Evolutionary conservation across 164 flowering plant species (phyloP).

Genomic region (Liriodendron chinense): DNA sequence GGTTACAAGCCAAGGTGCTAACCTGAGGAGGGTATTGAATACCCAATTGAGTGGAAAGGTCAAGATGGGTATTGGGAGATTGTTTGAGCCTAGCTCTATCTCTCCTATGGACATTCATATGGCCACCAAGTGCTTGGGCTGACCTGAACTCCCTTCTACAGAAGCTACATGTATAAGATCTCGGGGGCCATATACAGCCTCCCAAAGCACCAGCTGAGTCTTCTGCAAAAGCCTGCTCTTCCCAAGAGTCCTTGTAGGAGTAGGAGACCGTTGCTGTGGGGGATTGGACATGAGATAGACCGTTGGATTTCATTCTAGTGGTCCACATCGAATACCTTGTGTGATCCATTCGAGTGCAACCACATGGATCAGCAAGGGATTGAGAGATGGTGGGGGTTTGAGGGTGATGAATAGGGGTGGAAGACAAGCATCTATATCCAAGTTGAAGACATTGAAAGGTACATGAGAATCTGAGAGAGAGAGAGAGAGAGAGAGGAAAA

Average conservation of each 20-base stretch:
- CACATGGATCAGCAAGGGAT: not conserved
- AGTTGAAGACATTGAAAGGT: conserved; percentile 21
- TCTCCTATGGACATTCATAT: conserved; percentile 88
- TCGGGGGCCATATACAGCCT: conserved; percentile 87
- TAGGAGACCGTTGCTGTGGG: not conserved
- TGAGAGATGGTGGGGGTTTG: not conserved
- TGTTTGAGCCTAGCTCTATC: conserved; percentile 82
- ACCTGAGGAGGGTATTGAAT: conserved; percentile 32
- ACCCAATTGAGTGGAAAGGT: conserved; percentile 20
- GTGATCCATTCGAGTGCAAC: conserved; percentile 29
- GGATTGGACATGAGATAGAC: conserved; percentile 24
- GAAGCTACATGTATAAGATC: conserved; percentile 85
- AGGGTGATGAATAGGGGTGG: not conserved
- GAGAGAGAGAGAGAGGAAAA: conserved; percentile 6
- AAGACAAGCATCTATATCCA: conserved; percentile 8
- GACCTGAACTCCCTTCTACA: conserved; percentile 85
- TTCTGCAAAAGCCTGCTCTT: conserved; percentile 89
- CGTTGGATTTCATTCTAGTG: conserved; percentile 36
- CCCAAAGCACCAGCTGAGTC: conserved; percentile 76
- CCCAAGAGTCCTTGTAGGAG: conserved; percentile 64
- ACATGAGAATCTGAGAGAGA: conserved; percentile 19
- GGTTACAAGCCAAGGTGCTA: conserved; percentile 40
- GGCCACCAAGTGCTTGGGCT: conserved; percentile 91
- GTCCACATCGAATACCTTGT: conserved; percentile 55
- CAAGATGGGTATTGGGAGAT: conserved; percentile 27